A percentile compares a stretch with the other conserved stretches of the same genome.
phyloP scores from a whole-genome alignment of 768 basidiomycete species.

The Russula emetica region DNA sequence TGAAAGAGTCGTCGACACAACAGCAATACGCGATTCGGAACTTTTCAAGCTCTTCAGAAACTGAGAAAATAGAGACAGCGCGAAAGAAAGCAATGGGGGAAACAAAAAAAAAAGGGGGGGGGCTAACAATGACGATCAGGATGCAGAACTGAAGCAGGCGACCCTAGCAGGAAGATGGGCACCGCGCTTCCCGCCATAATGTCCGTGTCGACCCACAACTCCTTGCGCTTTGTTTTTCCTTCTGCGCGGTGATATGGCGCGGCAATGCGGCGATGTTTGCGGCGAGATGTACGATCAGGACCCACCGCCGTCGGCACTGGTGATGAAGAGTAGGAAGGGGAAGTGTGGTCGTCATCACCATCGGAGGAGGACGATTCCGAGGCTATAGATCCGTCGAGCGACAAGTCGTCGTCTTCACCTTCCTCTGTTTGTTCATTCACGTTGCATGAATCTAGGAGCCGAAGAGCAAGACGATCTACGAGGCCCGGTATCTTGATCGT shows the following conservation, averaged over 20 bases:
- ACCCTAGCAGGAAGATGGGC: not conserved
- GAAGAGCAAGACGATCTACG: slow-evolving; percentile 18
- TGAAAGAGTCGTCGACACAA: not conserved
- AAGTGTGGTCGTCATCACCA: not conserved
- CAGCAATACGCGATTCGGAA: not conserved
- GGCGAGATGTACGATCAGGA: slow-evolving; percentile 11
- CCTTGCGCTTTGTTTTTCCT: slow-evolving; percentile 12
- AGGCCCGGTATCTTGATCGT: slow-evolving; percentile 19
- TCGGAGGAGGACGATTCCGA: slow-evolving; percentile 19
- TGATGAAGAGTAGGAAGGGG: not conserved
- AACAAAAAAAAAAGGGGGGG: not conserved
- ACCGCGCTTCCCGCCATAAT: not conserved
- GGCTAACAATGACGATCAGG: slow-evolving; percentile 1
- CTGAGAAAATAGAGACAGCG: not conserved
- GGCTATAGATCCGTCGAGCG: slow-evolving; percentile 6
- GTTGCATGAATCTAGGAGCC: slow-evolving; percentile 5
- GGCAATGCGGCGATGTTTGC: not conserved
- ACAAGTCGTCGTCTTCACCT: not conserved
- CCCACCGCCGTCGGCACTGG: not conserved
- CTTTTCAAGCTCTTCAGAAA: slow-evolving; percentile 1
- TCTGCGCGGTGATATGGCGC: slow-evolving; percentile 9
- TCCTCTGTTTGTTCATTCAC: not conserved
- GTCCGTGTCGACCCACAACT: slow-evolving; percentile 8
- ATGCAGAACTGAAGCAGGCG: not conserved
- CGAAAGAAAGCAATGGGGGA: not conserved